Base-by-base conservation (phyloP, 164 flowering plant genomes). In the Macadamia integrifolia region DNA sequence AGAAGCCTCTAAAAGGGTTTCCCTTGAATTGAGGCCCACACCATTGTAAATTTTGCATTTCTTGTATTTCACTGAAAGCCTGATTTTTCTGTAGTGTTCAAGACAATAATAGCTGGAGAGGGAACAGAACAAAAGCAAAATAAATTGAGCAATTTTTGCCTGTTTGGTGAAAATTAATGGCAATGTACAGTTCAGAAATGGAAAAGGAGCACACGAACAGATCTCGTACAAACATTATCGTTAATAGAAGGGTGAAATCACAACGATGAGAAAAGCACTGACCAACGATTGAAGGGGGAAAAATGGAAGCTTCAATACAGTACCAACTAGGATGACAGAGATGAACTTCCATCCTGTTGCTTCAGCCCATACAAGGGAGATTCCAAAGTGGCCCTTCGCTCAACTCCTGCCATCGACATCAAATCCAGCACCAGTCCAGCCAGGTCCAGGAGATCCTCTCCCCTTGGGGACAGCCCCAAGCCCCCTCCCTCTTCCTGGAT, bases 391-490 rank as follows among this genome's bases (percentile, higher is more conserved):
- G 44, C 31, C 31, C 4, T 61, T 35, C 28, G 10, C 50, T 82
- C 76, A 86, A 67, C 71, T 73, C 86, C 87, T 82, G 23, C 86
- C 83, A 74, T 88, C 91, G 43, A 86, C 92, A 81, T 93, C 93
- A 77, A 93, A 93, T 56, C 97, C 98, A 62, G 98, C 82, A 35
- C 98, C 98, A n/a, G 96, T 93, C 97, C 98, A 93, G 63, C 93
- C 98, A 72, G 93, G 77, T 42, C 70, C 83, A 0, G 80, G 69
- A 68, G 86, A 57, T 66, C 86, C 86, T 79, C 96, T 85, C 28
- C 92, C 88, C 76, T 89, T 93, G 10, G 87, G 84, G 60, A 87
- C 74, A 48, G 84, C 78, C 55, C 90, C 87, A 58, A 80, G 76
- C 78, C 96, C 98, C 74, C 60, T 88, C 66, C 93, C 92, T 80